These are phyloP conservation scores for Silene coronaria DNA, from an alignment of 179 eudicot species.

Conservation along the genomic window DNA sequence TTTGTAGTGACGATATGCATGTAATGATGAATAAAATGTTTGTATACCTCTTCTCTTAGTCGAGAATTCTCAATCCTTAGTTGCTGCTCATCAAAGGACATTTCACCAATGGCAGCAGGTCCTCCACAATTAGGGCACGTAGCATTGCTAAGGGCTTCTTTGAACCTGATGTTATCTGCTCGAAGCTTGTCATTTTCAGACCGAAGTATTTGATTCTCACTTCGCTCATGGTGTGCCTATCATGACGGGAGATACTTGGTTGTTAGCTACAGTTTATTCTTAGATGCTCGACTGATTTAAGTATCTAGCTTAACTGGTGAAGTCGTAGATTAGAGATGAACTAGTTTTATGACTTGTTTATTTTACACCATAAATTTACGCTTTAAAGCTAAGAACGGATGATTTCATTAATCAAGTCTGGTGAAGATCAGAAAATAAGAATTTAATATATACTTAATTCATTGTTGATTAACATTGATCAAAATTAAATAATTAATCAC, in stretches of 20 bases:
- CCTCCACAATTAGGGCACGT: slow-evolving; percentile 55
- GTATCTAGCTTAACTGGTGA: no score
- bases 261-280: no score
- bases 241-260: not conserved
- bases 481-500: not conserved
- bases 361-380: no score
- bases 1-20: no score
- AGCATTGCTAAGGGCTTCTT: slow-evolving; percentile 51
- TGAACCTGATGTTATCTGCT: slow-evolving; percentile 47
- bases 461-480: no score
- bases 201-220: slow-evolving; percentile 46
- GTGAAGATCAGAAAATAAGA: not conserved
- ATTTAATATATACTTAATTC: no score
- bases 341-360: no score
- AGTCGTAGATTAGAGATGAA: no score
- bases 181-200: slow-evolving; percentile 53
- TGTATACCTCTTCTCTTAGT: slow-evolving; percentile 40
- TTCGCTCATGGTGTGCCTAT: slow-evolving; percentile 50
- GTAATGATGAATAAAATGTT: no score
- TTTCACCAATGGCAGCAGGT: slow-evolving; percentile 46
- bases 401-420: not conserved
- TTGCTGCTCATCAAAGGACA: slow-evolving; percentile 52
- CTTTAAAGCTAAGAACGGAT: not conserved
- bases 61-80: slow-evolving; percentile 47
- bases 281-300: no score